A percentile compares a stretch with the other conserved stretches of the same genome.
phyloP scores from a whole-genome alignment of 257 asterid genomes.

The Solanum sejunctum region DNA sequence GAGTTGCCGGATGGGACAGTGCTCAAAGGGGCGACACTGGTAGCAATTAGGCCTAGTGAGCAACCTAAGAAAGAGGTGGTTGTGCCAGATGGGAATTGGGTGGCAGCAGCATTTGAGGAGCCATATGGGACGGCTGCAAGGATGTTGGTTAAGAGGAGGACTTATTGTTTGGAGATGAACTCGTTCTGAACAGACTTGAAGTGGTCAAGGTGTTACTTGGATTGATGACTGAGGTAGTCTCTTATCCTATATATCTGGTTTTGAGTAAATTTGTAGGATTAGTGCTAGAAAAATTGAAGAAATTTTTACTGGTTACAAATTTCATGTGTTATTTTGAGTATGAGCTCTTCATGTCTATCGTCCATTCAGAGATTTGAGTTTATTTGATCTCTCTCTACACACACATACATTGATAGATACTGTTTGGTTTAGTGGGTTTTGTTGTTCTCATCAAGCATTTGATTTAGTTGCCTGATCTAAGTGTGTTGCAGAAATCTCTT shows the following conservation, averaged over 20 bases:
- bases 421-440: neutral
- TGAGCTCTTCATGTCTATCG: neutral
- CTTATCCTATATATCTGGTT: neutral
- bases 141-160: conserved; percentile 80
- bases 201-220: neutral
- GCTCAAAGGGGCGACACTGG: conserved; percentile 77
- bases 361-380: neutral
- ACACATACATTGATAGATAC: neutral
- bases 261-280: neutral
- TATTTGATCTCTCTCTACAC: neutral
- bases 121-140: conserved; percentile 68
- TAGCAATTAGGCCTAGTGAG: conserved; percentile 77
- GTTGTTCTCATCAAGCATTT: neutral
- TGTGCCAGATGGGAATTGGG: conserved; percentile 52
- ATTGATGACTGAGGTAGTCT: conserved; percentile 17
- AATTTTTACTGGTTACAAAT: neutral
- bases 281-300: neutral
- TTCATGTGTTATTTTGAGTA: neutral
- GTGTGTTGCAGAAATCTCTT: neutral
- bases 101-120: conserved; percentile 64
- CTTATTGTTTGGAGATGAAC: conserved; percentile 89
- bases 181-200: conserved; percentile 36
- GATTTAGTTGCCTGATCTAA: neutral
- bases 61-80: conserved; percentile 51
- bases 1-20: conserved; percentile 80